phyloP scores from a whole-genome alignment of 345 rosid species.

The Citrus reticulata region DNA sequence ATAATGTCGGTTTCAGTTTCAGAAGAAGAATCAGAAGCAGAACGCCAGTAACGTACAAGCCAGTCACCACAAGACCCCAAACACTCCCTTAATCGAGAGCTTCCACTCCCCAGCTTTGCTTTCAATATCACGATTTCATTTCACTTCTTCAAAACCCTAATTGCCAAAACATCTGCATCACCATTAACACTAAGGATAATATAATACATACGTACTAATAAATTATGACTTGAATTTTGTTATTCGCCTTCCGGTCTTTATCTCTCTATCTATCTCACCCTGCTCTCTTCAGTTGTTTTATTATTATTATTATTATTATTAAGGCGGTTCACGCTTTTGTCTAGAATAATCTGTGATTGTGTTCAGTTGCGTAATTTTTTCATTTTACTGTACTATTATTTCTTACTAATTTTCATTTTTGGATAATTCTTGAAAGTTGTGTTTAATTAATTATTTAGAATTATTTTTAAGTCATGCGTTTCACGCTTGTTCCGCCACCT shows the following conservation, averaged over 20 bases:
- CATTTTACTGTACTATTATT: too few species aligned
- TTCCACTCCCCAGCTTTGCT: constrained; percentile 60
- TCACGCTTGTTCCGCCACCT: too few species aligned
- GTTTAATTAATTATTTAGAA: too few species aligned
- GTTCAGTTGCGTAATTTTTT: too few species aligned
- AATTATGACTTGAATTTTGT: background rate
- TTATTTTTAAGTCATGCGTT: too few species aligned
- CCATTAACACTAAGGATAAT: background rate
- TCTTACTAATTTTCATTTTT: too few species aligned
- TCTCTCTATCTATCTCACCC: too few species aligned
- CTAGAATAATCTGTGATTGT: background rate
- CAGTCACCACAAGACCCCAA: constrained; percentile 49
- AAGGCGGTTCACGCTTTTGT: background rate
- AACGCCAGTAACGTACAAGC: constrained; percentile 36
- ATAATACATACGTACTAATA: background rate
- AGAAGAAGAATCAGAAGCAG: background rate
- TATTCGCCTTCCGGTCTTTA: background rate
- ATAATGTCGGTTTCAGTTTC: constrained; percentile 24
- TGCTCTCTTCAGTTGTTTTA: too few species aligned
- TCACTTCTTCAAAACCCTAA: background rate
- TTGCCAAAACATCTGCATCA: background rate
- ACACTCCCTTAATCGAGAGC: constrained; percentile 46
- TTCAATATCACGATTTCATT: constrained; percentile 5
- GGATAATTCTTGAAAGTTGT: too few species aligned
- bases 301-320: too few species aligned